Base-by-base conservation (phyloP, 2,329 filamentous ascomycete species). In the Capronia coronata region DNA sequence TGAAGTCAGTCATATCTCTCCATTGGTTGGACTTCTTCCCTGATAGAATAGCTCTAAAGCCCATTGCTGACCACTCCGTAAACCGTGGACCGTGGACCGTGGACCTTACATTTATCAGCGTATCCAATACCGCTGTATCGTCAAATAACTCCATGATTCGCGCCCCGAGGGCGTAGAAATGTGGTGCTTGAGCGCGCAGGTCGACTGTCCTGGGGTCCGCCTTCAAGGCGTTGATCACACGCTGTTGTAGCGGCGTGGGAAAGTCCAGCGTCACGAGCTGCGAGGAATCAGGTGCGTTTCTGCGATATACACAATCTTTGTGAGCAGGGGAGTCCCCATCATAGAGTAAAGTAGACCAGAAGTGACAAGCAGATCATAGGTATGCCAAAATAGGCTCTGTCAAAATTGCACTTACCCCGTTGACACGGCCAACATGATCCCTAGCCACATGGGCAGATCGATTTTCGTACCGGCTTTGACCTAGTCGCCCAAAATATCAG, bases 111-210 rank as follows among this genome's bases (percentile, higher is more conserved):
- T 71, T 75, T 48, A 79, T 76, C 59, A 91, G 66, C 16, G 93
- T 80, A 56, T 87, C 81, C 14, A 79, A 76, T 65, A 86, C 78
- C 48, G 88, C 86, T 48, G 96, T 82, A 66, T 95, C 90, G 50
- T 96, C 90, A 55, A 95, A 94, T 0, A 98, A 69, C 51, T 96
- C 90, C 54, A 97, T 74, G 68, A 96, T 89, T 44, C 87, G 79
- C 38, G 87, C 84, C 2, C 86, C 88, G 2, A 97, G 77, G 19
- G 80, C 83, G 70, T 95, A 97, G 62, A 95, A 95, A 67, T 95
- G 86, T 29, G 84, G 82, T 53, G 86, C 87, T 66, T 93, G 80
- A 48, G 87, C 82, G 43, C 91, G 81, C 35, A 98, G 68, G 48
- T 94, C 83, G 1, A 98, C 87, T 9, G 86, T 84, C 47, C 85